Evolutionary conservation across 441 rosid genomes (phyloP).

Genomic region (Omphalea diandra): DNA sequence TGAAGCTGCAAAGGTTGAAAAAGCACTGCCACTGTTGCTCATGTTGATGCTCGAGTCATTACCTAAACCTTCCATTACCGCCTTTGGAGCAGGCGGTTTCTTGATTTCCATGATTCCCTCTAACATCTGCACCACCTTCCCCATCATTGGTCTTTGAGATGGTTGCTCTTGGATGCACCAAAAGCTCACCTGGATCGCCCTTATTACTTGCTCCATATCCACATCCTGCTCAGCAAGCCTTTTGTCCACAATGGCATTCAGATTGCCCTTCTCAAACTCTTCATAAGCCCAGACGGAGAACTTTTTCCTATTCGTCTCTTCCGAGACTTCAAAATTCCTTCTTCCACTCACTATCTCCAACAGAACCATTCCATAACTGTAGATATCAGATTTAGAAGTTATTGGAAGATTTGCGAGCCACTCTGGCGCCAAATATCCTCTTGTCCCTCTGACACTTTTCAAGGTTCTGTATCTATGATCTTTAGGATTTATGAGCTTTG

Average conservation of each 20-base stretch:
- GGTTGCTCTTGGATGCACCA: constrained; percentile 78
- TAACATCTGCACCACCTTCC: constrained; percentile 71
- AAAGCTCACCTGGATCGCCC: constrained; percentile 52
- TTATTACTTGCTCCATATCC: constrained; percentile 46
- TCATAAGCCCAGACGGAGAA: constrained; percentile 59
- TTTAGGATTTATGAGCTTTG: constrained; percentile 49
- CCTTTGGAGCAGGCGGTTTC: constrained; percentile 55
- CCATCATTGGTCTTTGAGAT: constrained; percentile 68
- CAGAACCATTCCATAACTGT: constrained; percentile 64
- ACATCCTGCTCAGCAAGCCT: constrained; percentile 36
- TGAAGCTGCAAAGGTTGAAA: constrained; percentile 44
- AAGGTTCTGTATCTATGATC: constrained; percentile 44
- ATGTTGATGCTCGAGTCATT: constrained; percentile 37
- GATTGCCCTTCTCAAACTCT: constrained; percentile 54
- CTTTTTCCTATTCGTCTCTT: constrained; percentile 42
- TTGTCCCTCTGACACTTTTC: constrained; percentile 52
- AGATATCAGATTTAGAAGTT: constrained; percentile 62
- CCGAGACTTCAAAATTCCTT: constrained; percentile 55
- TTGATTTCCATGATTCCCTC: constrained; percentile 57
- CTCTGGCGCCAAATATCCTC: constrained; percentile 69
- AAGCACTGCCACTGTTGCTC: constrained; percentile 40
- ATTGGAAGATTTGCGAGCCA: constrained; percentile 67
- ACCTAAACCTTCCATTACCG: constrained; percentile 34
- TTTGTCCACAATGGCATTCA: constrained; percentile 40
- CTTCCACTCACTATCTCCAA: constrained; percentile 59